These are phyloP conservation scores for Inga leiocalycina DNA, from an alignment of 306 rosid species.

Conservation along the genomic window DNA sequence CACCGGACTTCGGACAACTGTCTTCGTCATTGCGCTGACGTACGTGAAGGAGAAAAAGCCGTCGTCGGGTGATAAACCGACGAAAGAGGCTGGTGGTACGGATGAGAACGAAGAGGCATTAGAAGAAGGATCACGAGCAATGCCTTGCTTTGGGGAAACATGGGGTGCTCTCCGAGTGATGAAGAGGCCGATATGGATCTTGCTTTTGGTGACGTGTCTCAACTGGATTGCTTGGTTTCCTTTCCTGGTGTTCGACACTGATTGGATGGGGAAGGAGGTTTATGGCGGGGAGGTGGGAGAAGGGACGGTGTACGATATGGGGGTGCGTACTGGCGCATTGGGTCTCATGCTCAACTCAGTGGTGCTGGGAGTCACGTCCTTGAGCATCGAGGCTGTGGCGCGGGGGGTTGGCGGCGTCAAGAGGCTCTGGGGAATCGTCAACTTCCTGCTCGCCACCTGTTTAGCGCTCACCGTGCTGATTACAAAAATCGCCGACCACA, in stretches of 20 bases:
- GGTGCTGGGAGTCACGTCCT: constrained; percentile 53
- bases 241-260: constrained; percentile 67
- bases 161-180: constrained; percentile 41
- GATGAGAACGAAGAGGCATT: background rate
- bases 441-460: constrained; percentile 54
- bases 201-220: constrained; percentile 61
- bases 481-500: constrained; percentile 51
- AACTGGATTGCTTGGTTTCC: constrained; percentile 92
- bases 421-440: constrained; percentile 68
- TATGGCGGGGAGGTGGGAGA: constrained; percentile 58
- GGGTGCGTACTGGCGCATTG: constrained; percentile 60
- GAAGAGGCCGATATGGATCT: constrained; percentile 61
- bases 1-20: constrained; percentile 21
- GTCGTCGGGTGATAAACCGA: background rate
- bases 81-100: no score
- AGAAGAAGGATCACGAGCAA: background rate
- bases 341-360: constrained; percentile 67
- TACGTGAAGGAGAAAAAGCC: constrained; percentile 40
- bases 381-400: constrained; percentile 50
- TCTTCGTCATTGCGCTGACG: constrained; percentile 31
- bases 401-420: constrained; percentile 65
- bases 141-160: constrained; percentile 40
- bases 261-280: constrained; percentile 90
- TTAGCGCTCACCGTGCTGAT: constrained; percentile 50
- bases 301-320: constrained; percentile 36